Evolutionary conservation across 257 asterid species (phyloP).

Genomic region (Sherardia arvensis): DNA sequence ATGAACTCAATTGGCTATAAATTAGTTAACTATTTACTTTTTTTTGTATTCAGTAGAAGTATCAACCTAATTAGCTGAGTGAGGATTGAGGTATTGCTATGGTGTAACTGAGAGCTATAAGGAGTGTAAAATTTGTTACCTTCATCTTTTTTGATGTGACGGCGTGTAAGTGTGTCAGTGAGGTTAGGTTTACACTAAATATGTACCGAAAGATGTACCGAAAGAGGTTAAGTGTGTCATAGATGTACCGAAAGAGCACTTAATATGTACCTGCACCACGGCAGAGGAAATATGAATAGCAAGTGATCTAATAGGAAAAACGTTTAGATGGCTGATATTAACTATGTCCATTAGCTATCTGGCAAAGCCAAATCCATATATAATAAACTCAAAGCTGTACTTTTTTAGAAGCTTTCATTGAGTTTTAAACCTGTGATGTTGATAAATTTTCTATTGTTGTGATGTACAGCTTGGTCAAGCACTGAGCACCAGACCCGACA

Average conservation of each 20-base stretch:
- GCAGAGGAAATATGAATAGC: neutral
- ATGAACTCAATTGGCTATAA: neutral
- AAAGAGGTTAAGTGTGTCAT: too few species aligned
- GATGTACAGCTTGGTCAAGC: slow-evolving; percentile 89
- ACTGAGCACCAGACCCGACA: slow-evolving; percentile 93
- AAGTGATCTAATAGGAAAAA: neutral
- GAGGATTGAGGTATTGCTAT: neutral
- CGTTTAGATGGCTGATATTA: neutral
- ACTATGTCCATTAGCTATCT: neutral
- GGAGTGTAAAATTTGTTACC: too few species aligned
- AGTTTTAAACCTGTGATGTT: neutral
- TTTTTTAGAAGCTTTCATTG: neutral
- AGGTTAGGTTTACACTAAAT: too few species aligned
- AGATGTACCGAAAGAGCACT: neutral
- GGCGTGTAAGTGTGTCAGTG: neutral
- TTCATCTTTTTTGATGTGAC: neutral
- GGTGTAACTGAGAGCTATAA: too few species aligned
- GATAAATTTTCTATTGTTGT: neutral
- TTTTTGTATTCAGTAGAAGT: neutral
- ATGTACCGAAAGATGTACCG: too few species aligned
- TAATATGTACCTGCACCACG: neutral
- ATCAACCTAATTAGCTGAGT: neutral
- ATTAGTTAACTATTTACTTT: neutral
- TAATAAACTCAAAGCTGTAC: neutral
- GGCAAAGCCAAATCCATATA: neutral